phyloP scores from a whole-genome alignment of 768 basidiomycete species.

The Exsudoporus frostii region DNA sequence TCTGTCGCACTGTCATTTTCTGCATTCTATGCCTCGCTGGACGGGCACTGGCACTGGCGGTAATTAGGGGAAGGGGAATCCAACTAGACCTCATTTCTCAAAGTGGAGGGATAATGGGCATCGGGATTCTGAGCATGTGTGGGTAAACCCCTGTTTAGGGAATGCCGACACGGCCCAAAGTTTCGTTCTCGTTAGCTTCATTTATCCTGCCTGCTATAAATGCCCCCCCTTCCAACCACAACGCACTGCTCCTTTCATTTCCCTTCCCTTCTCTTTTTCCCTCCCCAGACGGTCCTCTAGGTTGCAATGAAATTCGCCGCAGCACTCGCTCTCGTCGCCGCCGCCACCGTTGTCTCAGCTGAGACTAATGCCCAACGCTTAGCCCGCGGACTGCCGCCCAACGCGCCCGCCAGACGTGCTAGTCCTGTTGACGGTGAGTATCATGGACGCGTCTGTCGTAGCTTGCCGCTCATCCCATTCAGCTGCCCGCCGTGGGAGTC shows the following conservation, averaged over 20 bases:
- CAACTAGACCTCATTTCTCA: background rate
- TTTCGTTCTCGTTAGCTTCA: background rate
- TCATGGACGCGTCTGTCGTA: background rate
- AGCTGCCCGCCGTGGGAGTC: constrained; percentile 37
- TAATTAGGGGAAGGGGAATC: background rate
- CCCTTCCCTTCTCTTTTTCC: background rate
- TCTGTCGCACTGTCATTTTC: background rate
- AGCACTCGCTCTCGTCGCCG: constrained; percentile 36
- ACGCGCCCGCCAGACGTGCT: constrained; percentile 38
- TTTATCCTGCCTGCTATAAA: constrained; percentile 10
- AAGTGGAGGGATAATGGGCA: background rate
- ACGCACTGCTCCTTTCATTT: background rate
- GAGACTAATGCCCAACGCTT: constrained; percentile 54
- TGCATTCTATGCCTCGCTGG: background rate
- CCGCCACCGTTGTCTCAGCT: constrained; percentile 37
- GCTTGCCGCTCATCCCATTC: background rate
- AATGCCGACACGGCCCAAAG: constrained; percentile 17
- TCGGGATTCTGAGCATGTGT: constrained; percentile 1
- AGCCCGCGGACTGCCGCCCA: constrained; percentile 50
- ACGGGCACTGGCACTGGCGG: background rate
- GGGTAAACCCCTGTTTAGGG: background rate
- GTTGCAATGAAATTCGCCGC: constrained; percentile 29
- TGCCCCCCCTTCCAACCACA: background rate
- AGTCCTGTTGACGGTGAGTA: constrained; percentile 35
- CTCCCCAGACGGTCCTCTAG: background rate